Conservation (phyloP, 108 stramenopile species). For the Cylindrotheca closterium region DNA sequence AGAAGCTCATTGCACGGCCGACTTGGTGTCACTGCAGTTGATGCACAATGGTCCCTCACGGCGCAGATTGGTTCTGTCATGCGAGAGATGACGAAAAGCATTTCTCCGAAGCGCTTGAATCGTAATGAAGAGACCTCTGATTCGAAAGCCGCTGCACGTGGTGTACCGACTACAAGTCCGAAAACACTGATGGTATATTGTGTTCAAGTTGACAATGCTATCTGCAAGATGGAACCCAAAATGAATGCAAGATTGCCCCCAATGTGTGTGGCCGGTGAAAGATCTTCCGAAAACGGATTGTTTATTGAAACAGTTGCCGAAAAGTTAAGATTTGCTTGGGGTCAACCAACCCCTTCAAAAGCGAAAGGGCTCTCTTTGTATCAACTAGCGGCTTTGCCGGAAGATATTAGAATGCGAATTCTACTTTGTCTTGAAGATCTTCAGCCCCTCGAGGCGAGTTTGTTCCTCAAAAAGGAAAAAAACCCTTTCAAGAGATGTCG, state of each 20-base stretch:
- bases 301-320: conserved; percentile 63
- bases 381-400: conserved; percentile 55
- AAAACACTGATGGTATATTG: conserved; percentile 26
- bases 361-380: conserved; percentile 27
- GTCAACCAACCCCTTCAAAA: conserved; percentile 5
- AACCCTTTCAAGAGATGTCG: conserved; percentile 62
- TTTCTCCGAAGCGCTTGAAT: conserved; percentile 1
- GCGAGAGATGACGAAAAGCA: not conserved
- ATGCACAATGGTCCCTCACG: conserved; percentile 23
- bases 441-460: conserved; percentile 52
- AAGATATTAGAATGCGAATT: conserved; percentile 64
- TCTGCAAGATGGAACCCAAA: conserved; percentile 37
- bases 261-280: conserved; percentile 43
- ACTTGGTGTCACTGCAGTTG: conserved; percentile 25
- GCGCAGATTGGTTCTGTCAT: conserved; percentile 14
- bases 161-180: not conserved
- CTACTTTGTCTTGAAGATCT: conserved; percentile 68
- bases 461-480: conserved; percentile 51
- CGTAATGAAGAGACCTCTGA: not conserved
- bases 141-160: not conserved
- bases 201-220: conserved; percentile 46
- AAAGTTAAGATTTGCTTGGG: conserved; percentile 49
- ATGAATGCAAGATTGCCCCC: conserved; percentile 51
- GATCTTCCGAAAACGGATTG: conserved; percentile 46
- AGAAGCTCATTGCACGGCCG: conserved; percentile 19